Evolutionary conservation across 2,329 filamentous ascomycete genomes (phyloP), one percentile per base, ranked within the genome.

Genomic region (Pestalotiopsis sp.): DNA sequence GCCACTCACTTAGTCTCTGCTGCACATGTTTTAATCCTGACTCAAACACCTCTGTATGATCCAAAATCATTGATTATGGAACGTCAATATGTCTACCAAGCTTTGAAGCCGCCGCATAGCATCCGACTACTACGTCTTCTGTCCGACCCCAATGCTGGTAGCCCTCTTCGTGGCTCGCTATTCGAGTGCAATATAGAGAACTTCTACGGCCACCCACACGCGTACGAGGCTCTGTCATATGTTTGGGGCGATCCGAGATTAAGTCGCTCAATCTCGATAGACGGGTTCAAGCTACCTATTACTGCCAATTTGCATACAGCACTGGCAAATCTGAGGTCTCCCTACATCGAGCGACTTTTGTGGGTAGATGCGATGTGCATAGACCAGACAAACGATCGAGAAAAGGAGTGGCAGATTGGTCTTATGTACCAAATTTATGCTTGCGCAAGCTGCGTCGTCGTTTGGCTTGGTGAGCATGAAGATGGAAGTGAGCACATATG

Each of bases 301-400:
- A 39, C 31, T 12, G 20, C 25, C n/a, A 63, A 23, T 63, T n/a
- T 63, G 11, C 25, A 31, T 20, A 45, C 31, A 20, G 60, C 60
- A 39, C 20, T 63, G 12, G 5, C 36, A 11, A 17, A 63, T 36
- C 11, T 63, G 11, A 25, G 60, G 23, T 13, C 36, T 20, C 60
- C 13, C 6, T 17, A 5, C 11, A 27, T 27, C 36, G 60, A 63
- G 12, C 23, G 27, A 12, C 20, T 63, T 5, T 49, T 73, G 11
- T 74, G 72, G 72, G 69, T 74, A 12, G 72, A 74, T 62, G 66
- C 68, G 7, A 66, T 74, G 38, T 73, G 72, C 69, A 74, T 74
- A 69, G 71, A 74, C 38, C 72, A 74, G 69, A 69, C 70, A 27
- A 69, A 74, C 56, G 23, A 67, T 1, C 56, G 38, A 17, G 72